Percentiles rank a stretch among this genome's conserved stretches.
phyloP scores from a whole-genome alignment of 2,329 filamentous ascomycete species.

The Zasmidium angulare region DNA sequence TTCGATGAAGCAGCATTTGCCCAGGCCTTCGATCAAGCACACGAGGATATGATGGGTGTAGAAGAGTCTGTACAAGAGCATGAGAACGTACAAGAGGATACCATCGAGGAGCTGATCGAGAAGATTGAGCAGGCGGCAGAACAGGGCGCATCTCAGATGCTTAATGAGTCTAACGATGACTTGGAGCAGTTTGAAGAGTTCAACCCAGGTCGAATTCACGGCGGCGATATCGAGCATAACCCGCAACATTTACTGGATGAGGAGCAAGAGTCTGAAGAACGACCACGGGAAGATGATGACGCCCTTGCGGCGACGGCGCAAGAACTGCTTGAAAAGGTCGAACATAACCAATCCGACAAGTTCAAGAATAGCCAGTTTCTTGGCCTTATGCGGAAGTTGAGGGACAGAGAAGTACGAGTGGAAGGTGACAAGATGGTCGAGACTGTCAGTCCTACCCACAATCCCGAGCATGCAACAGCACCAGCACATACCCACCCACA shows the following conservation, averaged over 20 bases:
- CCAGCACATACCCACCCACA: slow-evolving; percentile 13
- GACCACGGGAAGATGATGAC: slow-evolving; percentile 51
- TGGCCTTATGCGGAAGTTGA: slow-evolving; percentile 71
- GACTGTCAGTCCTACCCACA: slow-evolving; percentile 37
- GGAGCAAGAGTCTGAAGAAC: slow-evolving; percentile 15
- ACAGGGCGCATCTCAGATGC: slow-evolving; percentile 21
- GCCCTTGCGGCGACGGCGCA: slow-evolving; percentile 72
- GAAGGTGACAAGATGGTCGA: slow-evolving; percentile 68
- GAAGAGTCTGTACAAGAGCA: slow-evolving; percentile 15
- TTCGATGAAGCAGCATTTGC: slow-evolving; percentile 59
- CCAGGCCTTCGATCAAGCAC: slow-evolving; percentile 52
- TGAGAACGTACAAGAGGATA: slow-evolving; percentile 11
- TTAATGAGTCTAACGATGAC: slow-evolving; percentile 18
- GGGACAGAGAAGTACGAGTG: slow-evolving; percentile 70
- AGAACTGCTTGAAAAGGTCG: slow-evolving; percentile 67
- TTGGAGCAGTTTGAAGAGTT: slow-evolving; percentile 17
- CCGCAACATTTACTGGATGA: slow-evolving; percentile 8
- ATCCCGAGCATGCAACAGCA: slow-evolving; percentile 18
- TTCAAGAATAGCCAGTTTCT: slow-evolving; percentile 79
- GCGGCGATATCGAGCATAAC: slow-evolving; percentile 17
- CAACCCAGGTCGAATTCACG: slow-evolving; percentile 12
- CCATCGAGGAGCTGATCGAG: slow-evolving; percentile 19
- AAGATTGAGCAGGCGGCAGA: slow-evolving; percentile 20
- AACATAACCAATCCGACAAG: slow-evolving; percentile 67
- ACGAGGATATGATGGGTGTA: slow-evolving; percentile 39